Evolutionary conservation across 768 basidiomycete species (phyloP), one percentile per base, ranked within the genome.

Genomic region (Austroboletus eburneus): DNA sequence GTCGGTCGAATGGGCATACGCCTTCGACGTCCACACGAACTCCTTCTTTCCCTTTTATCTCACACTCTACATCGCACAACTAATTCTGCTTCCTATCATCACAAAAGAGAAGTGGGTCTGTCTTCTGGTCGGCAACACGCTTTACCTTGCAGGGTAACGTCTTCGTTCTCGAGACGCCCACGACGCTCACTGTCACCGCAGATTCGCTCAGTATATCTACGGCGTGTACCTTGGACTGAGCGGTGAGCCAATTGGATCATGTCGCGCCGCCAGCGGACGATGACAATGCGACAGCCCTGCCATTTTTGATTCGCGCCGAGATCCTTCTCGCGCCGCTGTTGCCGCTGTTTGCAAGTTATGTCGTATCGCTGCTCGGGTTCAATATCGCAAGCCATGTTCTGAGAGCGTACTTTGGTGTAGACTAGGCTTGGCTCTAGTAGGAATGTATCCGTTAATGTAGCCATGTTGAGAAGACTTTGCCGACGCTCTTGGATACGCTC

Each of bases 21-120:
- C 90, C 12, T 95, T 98, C 59, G 95, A 98, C 65, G 87, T 97
- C 14, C 93, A 96, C 67, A 94, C 87, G 49, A 97, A 98, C 59
- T 86, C 92, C 3, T 98, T 97, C 75, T 95, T 97, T 68, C 93
- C 93, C 17, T 72, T 93, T 49, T 95, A 89, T 69, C 78, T 96
- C 49, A 85, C 88, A 9, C 78, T 96, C 44, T 96, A 96, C 64
- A 72, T 92, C 48, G 87, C 87, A 0, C 91, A 97, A 61, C 76
- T 96, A 10, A 82, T 94, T 52, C 75, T 98, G 10, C 78, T 90
- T 2, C 87, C 91, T 2, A 76, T 97, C 39, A 74, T 97, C 40
- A 77, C 89, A 32, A 81, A 80, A 58, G 81, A 83, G 56, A 90
- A 87, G 56, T 97, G 94, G 94, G 79, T 94, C n/a, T 95, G 91